These are phyloP conservation scores for Rubus parviflorus DNA, from an alignment of 306 rosid genomes.

Conservation along the genomic window DNA sequence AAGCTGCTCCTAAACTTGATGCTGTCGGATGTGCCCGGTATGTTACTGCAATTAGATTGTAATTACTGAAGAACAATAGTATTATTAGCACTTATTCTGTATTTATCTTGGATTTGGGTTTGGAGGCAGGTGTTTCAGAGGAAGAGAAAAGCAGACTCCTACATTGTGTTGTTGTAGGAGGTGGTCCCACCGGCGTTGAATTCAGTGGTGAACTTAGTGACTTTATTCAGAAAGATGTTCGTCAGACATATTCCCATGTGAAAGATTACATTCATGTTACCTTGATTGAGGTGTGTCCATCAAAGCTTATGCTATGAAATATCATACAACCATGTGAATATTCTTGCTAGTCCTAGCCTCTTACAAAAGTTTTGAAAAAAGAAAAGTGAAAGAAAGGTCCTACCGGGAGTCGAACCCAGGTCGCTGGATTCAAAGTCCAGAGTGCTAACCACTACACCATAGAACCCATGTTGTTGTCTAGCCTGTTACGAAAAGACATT, in stretches of 20 bases:
- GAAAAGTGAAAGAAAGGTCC: not conserved
- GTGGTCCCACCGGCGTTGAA: conserved; percentile 99
- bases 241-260: conserved; percentile 81
- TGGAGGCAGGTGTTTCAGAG: conserved; percentile 63
- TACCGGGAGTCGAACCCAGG: too few species aligned
- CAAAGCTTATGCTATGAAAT: not conserved
- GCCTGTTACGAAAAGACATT: too few species aligned
- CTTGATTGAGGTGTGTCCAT: conserved; percentile 75
- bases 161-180: conserved; percentile 97
- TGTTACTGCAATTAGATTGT: conserved; percentile 9
- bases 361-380: not conserved
- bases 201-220: conserved; percentile 99
- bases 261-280: conserved; percentile 87
- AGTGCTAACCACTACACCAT: not conserved
- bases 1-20: conserved; percentile 85
- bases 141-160: conserved; percentile 79
- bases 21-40: conserved; percentile 92
- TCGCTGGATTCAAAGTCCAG: too few species aligned
- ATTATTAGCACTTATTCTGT: conserved; percentile 5
- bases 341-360: not conserved
- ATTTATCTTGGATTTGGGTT: conserved; percentile 25
- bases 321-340: conserved; percentile 4
- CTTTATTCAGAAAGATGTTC: conserved; percentile 83
- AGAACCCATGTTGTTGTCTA: not conserved
- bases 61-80: not conserved